phyloP scores from a whole-genome alignment of 768 basidiomycete genomes.

The Termitomyces sp. region DNA sequence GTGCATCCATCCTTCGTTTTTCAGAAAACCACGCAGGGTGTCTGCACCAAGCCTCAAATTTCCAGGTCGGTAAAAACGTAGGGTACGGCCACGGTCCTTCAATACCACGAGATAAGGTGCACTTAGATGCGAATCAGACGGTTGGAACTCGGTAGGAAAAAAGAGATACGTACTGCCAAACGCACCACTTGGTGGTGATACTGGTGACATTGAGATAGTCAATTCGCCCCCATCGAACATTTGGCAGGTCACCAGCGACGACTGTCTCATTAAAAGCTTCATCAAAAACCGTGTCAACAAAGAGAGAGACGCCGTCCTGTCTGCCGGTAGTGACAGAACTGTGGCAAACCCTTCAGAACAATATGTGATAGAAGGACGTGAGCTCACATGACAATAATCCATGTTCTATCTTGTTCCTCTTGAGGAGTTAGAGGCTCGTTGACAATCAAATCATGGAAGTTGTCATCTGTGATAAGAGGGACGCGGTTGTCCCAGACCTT shows the following conservation, averaged over 20 bases:
- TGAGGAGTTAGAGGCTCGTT: slow-evolving; percentile 61
- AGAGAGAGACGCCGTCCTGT: slow-evolving; percentile 62
- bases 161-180: slow-evolving; percentile 66
- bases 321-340: slow-evolving; percentile 56
- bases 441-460: slow-evolving; percentile 66
- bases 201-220: slow-evolving; percentile 83
- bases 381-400: slow-evolving; percentile 70
- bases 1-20: slow-evolving; percentile 53
- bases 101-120: slow-evolving; percentile 72
- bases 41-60: slow-evolving; percentile 57
- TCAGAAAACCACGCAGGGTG: slow-evolving; percentile 60
- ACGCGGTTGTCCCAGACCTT: slow-evolving; percentile 67
- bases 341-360: slow-evolving; percentile 6
- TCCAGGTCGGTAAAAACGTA: slow-evolving; percentile 76
- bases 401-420: slow-evolving; percentile 63
- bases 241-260: slow-evolving; percentile 53
- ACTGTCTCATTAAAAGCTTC: slow-evolving; percentile 61
- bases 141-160: background rate
- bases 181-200: slow-evolving; percentile 78
- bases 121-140: slow-evolving; percentile 29
- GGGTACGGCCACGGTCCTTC: slow-evolving; percentile 63
- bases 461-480: slow-evolving; percentile 77
- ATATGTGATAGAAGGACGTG: background rate
- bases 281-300: slow-evolving; percentile 71
- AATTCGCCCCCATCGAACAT: slow-evolving; percentile 80